These are phyloP conservation scores for Penicillium expansum DNA, from an alignment of 2,329 filamentous ascomycete species.

Conservation along the genomic window DNA sequence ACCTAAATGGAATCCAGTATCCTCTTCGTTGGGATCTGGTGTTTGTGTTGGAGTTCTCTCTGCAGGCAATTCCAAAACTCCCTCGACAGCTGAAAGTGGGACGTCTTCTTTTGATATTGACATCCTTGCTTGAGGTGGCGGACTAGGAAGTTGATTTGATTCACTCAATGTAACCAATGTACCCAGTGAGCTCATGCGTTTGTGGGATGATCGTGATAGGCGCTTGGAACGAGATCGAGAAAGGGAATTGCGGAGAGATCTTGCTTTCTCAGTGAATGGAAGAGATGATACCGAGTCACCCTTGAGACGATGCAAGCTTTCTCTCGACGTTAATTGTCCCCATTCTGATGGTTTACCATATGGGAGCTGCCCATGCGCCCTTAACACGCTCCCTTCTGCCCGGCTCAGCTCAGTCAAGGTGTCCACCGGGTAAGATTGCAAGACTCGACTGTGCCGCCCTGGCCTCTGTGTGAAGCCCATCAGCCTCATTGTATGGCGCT, in stretches of 20 bases:
- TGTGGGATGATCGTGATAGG: constrained; percentile 28
- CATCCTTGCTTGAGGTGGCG: constrained; percentile 15
- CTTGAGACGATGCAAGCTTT: constrained; percentile 26
- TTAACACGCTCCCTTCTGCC: constrained; percentile 32
- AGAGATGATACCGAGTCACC: constrained; percentile 23
- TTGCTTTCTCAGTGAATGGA: constrained; percentile 28
- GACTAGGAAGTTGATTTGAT: constrained; percentile 22
- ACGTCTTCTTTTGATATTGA: constrained; percentile 33
- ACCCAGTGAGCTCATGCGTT: constrained; percentile 32
- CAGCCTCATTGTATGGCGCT: constrained; percentile 30
- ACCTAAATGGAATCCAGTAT: constrained; percentile 20
- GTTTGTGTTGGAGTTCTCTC: constrained; percentile 40
- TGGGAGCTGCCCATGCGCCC: constrained; percentile 35
- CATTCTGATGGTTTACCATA: constrained; percentile 38
- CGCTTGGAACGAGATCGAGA: constrained; percentile 36
- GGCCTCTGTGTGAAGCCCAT: constrained; percentile 24
- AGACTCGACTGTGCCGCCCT: constrained; percentile 18
- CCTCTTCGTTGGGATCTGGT: constrained; percentile 32
- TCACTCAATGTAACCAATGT: constrained; percentile 36
- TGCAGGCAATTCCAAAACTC: constrained; percentile 33
- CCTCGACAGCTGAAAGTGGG: constrained; percentile 36
- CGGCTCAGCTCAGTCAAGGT: constrained; percentile 34
- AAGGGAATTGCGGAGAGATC: constrained; percentile 35
- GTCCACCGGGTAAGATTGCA: constrained; percentile 27
- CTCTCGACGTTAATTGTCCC: constrained; percentile 34